Evolutionary conservation across 1,284 basidiomycete genomes (phyloP).

Genomic region (Earliella scabrosa): DNA sequence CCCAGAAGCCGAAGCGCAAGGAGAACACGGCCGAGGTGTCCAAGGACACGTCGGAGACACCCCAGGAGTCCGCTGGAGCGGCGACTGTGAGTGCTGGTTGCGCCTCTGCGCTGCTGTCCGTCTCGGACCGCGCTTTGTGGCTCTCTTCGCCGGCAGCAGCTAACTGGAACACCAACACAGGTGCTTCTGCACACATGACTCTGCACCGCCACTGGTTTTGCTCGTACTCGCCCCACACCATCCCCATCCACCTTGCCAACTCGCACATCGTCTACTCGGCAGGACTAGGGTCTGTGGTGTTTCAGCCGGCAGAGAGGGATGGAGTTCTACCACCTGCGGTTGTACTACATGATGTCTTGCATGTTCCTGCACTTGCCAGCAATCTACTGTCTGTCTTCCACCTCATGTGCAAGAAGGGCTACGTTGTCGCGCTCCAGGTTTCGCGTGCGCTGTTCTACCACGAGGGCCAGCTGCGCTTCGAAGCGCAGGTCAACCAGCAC

Average conservation of each 20-base stretch:
- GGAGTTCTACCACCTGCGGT: too few relatives aligned
- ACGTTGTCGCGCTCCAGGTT: not conserved
- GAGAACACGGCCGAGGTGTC: not conserved
- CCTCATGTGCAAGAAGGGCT: slow-evolving; percentile 6
- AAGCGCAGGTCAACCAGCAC: slow-evolving; percentile 11
- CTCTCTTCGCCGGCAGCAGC: not conserved
- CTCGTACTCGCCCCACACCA: slow-evolving; percentile 32
- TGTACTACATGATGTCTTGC: slow-evolving; percentile 14
- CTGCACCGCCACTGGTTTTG: slow-evolving; percentile 20
- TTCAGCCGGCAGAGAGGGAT: too few relatives aligned
- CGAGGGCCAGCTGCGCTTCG: slow-evolving; percentile 5
- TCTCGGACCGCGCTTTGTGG: not conserved
- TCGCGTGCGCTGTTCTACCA: slow-evolving; percentile 5
- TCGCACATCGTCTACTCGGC: slow-evolving; percentile 19
- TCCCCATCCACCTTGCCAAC: slow-evolving; percentile 5
- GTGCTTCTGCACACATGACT: slow-evolving; percentile 15
- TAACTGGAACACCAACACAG: slow-evolving; percentile 15
- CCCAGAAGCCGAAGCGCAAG: not conserved
- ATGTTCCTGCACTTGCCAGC: slow-evolving; percentile 18
- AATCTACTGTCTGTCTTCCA: slow-evolving; percentile 20
- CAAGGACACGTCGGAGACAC: not conserved
- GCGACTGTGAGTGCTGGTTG: slow-evolving; percentile 7
- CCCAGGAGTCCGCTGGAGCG: slow-evolving; percentile 1
- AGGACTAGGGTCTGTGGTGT: too few relatives aligned
- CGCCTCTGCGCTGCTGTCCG: slow-evolving; percentile 3